Evolutionary conservation across 805 yeast species (phyloP).

Genomic region (Kodamaea kakaduensis): DNA sequence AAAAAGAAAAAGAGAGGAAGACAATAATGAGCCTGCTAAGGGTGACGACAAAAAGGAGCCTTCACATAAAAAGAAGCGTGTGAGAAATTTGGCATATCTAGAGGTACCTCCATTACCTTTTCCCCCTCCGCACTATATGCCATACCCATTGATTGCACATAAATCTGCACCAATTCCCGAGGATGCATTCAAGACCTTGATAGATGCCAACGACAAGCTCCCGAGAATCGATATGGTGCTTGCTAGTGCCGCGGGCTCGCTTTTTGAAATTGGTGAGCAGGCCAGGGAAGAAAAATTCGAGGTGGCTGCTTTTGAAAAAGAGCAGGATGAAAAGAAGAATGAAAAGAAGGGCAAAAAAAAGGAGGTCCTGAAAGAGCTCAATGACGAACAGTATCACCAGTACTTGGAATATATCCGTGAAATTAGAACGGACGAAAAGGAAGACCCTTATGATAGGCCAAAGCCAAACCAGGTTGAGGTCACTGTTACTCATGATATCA

Average conservation of each 20-base stretch:
- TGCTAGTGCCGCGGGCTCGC: slow-evolving; percentile 45
- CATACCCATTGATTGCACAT: slow-evolving; percentile 38
- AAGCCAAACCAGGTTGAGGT: not conserved
- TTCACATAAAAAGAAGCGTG: slow-evolving; percentile 7
- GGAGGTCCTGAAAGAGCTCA: slow-evolving; percentile 8
- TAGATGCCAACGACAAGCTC: slow-evolving; percentile 33
- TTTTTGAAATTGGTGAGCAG: slow-evolving; percentile 32
- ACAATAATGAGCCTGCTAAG: slow-evolving; percentile 8
- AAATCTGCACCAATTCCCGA: slow-evolving; percentile 30
- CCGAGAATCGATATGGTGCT: slow-evolving; percentile 43
- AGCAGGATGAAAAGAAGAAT: slow-evolving; percentile 7
- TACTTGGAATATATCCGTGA: slow-evolving; percentile 22
- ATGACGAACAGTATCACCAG: slow-evolving; percentile 18
- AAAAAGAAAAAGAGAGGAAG: too few species aligned
- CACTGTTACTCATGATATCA: not conserved
- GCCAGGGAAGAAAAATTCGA: slow-evolving; percentile 33
- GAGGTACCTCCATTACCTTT: slow-evolving; percentile 41
- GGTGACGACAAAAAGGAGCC: slow-evolving; percentile 8
- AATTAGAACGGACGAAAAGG: slow-evolving; percentile 10
- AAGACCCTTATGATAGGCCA: not conserved
- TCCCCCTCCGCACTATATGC: slow-evolving; percentile 44
- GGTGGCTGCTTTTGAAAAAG: slow-evolving; percentile 7
- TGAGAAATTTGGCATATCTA: slow-evolving; percentile 7
- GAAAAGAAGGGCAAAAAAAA: slow-evolving; percentile 7
- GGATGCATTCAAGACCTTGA: slow-evolving; percentile 33